Evolutionary conservation across 169 alveolate genomes (phyloP).

Genomic region (Plasmodium chabaudi): DNA sequence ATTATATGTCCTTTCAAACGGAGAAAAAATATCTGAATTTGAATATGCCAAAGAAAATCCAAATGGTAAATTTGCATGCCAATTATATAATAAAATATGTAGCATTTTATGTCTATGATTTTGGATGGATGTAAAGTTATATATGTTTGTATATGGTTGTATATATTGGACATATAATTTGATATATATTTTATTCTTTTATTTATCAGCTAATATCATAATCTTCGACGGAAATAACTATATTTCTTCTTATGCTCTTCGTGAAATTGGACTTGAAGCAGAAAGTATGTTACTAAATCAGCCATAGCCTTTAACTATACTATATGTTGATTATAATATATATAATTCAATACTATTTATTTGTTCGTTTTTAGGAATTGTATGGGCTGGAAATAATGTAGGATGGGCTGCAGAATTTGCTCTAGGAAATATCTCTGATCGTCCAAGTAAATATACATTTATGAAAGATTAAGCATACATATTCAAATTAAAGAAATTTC

Average conservation of each 20-base stretch:
- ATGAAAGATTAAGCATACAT: background rate
- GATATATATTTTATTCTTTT: background rate
- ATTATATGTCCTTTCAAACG: conserved; percentile 10
- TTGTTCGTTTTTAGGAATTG: conserved; percentile 21
- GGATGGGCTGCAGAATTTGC: conserved; percentile 72
- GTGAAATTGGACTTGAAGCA: conserved; percentile 41
- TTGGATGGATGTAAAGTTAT: background rate
- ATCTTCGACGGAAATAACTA: conserved; percentile 60
- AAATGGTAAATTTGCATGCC: conserved; percentile 5
- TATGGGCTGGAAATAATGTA: conserved; percentile 48
- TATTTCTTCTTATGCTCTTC: conserved; percentile 42
- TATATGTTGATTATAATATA: background rate
- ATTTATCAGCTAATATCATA: conserved; percentile 30
- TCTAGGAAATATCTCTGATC: conserved; percentile 28
- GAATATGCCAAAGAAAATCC: conserved; percentile 60
- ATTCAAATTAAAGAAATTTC: background rate
- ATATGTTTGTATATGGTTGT: background rate
- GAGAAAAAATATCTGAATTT: conserved; percentile 15
- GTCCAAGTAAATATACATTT: conserved; percentile 28
- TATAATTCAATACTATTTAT: background rate
- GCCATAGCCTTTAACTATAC: too few relatives aligned
- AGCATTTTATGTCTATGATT: background rate
- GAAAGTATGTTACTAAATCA: conserved; percentile 22
- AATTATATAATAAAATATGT: too few relatives aligned
- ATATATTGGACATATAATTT: background rate